A percentile compares a stretch with the other conserved stretches of the same genome.
These are phyloP conservation scores for Pulveroboletus sp. DNA, from an alignment of 768 basidiomycete genomes.

Conservation along the genomic window DNA sequence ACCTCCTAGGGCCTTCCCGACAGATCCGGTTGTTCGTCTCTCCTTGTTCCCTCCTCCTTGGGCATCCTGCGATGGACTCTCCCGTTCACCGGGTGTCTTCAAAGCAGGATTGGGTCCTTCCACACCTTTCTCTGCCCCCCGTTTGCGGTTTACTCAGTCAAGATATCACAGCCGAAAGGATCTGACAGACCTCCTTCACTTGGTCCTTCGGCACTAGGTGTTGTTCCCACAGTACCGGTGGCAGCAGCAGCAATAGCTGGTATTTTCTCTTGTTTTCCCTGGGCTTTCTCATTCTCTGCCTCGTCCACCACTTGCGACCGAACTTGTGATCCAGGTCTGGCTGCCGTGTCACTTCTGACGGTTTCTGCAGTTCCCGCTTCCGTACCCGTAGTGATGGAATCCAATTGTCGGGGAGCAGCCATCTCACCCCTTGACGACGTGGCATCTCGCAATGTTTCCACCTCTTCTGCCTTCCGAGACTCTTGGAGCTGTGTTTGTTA, in stretches of 20 bases:
- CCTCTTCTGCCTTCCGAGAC: not conserved
- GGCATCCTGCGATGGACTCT: not conserved
- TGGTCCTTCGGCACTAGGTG: not conserved
- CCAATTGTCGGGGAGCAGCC: not conserved
- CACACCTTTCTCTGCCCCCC: not conserved
- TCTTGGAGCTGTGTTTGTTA: constrained; percentile 2
- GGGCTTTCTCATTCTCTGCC: not conserved
- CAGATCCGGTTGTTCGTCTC: not conserved
- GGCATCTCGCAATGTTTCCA: not conserved
- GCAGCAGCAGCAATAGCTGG: not conserved
- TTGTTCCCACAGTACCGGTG: not conserved
- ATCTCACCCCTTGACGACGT: not conserved
- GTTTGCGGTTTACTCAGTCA: not conserved
- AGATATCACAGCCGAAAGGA: not conserved
- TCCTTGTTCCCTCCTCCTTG: constrained; percentile 2
- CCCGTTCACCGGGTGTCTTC: not conserved
- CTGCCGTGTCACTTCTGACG: not conserved
- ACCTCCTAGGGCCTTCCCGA: not conserved
- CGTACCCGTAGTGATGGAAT: not conserved
- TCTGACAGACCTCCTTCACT: constrained; percentile 11
- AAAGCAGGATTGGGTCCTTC: not conserved
- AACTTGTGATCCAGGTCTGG: not conserved
- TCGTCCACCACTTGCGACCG: not conserved
- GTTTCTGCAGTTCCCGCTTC: not conserved
- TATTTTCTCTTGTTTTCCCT: not conserved